phyloP scores from a whole-genome alignment of 768 basidiomycete species.

The Psilocybe cyanescens region DNA sequence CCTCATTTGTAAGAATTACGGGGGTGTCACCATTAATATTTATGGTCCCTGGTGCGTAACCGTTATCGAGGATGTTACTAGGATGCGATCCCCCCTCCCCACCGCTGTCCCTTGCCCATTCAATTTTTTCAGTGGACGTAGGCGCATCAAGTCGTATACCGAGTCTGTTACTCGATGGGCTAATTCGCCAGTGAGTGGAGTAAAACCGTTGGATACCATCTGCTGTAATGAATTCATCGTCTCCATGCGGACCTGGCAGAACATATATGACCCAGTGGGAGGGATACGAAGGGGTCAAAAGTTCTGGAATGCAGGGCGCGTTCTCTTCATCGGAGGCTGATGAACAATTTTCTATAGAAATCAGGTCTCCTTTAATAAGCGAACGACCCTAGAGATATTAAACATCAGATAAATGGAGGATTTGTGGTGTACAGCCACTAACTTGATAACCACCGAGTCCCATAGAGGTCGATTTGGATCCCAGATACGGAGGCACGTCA shows the following conservation, averaged over 20 bases:
- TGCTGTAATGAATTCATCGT: conserved; percentile 53
- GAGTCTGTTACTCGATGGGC: conserved; percentile 62
- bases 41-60: conserved; percentile 55
- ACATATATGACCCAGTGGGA: conserved; percentile 55
- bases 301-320: conserved; percentile 23
- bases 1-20: conserved; percentile 64
- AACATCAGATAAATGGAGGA: neutral
- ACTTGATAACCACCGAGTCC: conserved; percentile 65
- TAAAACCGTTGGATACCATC: conserved; percentile 57
- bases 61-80: conserved; percentile 67
- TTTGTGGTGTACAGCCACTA: conserved; percentile 9
- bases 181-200: conserved; percentile 52
- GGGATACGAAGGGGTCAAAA: conserved; percentile 47
- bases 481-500: conserved; percentile 55
- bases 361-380: conserved; percentile 52
- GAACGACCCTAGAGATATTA: conserved; percentile 48
- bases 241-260: conserved; percentile 66
- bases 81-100: conserved; percentile 74
- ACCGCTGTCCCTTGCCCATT: conserved; percentile 59
- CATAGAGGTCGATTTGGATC: conserved; percentile 69
- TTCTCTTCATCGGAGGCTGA: conserved; percentile 18
- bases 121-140: conserved; percentile 36
- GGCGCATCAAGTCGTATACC: conserved; percentile 59
- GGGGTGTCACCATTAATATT: conserved; percentile 76
- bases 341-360: conserved; percentile 40